Percentiles rank a stretch among this genome's conserved stretches.
These are phyloP conservation scores for Gracilaria domingensis DNA, from an alignment of 23 red algal species.

Conservation along the genomic window DNA sequence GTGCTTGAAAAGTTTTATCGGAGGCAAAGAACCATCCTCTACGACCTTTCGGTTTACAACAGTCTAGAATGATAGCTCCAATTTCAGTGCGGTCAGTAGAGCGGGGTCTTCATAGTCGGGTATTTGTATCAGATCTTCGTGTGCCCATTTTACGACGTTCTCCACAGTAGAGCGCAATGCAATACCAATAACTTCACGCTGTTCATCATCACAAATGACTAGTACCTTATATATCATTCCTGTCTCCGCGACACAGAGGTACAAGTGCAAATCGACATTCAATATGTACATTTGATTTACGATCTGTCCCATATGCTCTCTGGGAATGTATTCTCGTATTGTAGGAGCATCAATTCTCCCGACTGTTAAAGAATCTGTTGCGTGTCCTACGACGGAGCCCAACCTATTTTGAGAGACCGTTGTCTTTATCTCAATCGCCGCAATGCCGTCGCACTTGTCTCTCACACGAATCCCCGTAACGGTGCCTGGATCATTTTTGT, in stretches of 20 bases:
- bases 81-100: neutral
- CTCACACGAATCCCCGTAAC: neutral
- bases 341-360: slow-evolving; percentile 6
- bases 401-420: neutral
- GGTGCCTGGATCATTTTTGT: neutral
- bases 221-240: slow-evolving; percentile 30
- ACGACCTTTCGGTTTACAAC: too few relatives aligned
- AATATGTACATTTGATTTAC: slow-evolving; percentile 36
- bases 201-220: neutral
- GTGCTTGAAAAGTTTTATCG: slow-evolving; percentile 42
- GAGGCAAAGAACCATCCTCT: neutral
- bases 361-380: neutral
- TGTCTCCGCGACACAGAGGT: neutral
- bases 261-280: neutral
- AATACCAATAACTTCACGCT: neutral
- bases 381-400: neutral
- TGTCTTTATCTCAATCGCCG: slow-evolving; percentile 45
- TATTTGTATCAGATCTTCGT: neutral
- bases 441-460: neutral
- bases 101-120: neutral
- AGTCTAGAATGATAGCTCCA: too few relatives aligned
- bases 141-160: neutral
- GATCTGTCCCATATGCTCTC: slow-evolving; percentile 37
- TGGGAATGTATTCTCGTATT: slow-evolving; percentile 13
- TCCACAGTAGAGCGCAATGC: neutral